Evolutionary conservation across 768 basidiomycete genomes (phyloP).

Genomic region (Lepiota brunneoincarnata): DNA sequence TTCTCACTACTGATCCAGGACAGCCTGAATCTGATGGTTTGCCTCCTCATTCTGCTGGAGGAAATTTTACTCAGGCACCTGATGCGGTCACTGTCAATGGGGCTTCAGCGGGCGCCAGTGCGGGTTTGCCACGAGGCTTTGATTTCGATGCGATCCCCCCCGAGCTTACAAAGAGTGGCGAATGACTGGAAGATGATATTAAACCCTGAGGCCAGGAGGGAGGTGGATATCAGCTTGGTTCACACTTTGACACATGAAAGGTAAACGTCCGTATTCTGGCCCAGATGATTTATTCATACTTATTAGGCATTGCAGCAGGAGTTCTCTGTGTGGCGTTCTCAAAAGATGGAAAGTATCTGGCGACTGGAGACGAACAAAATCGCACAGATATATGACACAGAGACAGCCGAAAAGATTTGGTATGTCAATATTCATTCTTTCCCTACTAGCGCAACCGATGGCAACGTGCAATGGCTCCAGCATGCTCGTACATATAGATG

Average conservation of each 20-base stretch:
- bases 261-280: slow-evolving; percentile 36
- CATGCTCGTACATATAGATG: slow-evolving; percentile 72
- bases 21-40: too few relatives aligned
- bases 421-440: slow-evolving; percentile 32
- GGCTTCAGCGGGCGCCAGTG: slow-evolving; percentile 5
- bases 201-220: slow-evolving; percentile 70
- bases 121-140: slow-evolving; percentile 36
- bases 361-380: slow-evolving; percentile 91
- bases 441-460: not conserved
- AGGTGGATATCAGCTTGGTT: slow-evolving; percentile 70
- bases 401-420: slow-evolving; percentile 87
- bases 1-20: too few relatives aligned
- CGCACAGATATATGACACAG: slow-evolving; percentile 93
- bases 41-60: not conserved
- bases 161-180: slow-evolving; percentile 62
- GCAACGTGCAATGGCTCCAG: slow-evolving; percentile 30
- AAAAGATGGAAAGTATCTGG: slow-evolving; percentile 86
- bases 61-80: not conserved
- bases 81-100: not conserved
- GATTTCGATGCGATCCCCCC: slow-evolving; percentile 44
- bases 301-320: slow-evolving; percentile 31
- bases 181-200: slow-evolving; percentile 87
- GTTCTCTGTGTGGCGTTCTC: slow-evolving; percentile 96
- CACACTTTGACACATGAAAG: slow-evolving; percentile 84
- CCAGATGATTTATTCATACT: slow-evolving; percentile 1